Evolutionary conservation across 495 filamentous ascomycete species (phyloP).

Genomic region (Neurospora discreta): DNA sequence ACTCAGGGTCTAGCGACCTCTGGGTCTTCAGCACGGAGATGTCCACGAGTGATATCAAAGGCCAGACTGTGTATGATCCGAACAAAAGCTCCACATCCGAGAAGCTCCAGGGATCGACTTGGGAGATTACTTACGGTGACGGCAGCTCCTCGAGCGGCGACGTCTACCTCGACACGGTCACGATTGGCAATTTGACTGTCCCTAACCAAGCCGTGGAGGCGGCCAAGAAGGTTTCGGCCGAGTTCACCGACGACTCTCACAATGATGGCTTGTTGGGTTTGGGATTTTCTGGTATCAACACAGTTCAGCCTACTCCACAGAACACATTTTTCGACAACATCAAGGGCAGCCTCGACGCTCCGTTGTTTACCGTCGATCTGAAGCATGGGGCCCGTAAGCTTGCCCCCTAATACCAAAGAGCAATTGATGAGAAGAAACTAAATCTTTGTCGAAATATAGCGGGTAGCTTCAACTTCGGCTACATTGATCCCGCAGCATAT

Average conservation of each 20-base stretch:
- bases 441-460: slow-evolving; percentile 21
- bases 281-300: slow-evolving; percentile 61
- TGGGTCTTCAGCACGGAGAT: slow-evolving; percentile 36
- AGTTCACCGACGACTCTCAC: slow-evolving; percentile 48
- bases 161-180: slow-evolving; percentile 62
- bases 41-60: slow-evolving; percentile 12
- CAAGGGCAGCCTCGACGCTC: slow-evolving; percentile 41
- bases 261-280: slow-evolving; percentile 66
- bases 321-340: slow-evolving; percentile 68
- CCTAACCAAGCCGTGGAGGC: slow-evolving; percentile 57
- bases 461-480: slow-evolving; percentile 68
- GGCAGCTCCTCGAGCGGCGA: slow-evolving; percentile 50
- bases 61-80: slow-evolving; percentile 54
- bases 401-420: not conserved
- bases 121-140: slow-evolving; percentile 66
- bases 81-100: slow-evolving; percentile 32
- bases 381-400: slow-evolving; percentile 40
- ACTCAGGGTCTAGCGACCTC: slow-evolving; percentile 70
- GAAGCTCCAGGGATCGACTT: slow-evolving; percentile 43
- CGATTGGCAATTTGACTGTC: slow-evolving; percentile 53
- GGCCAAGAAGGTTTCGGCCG: slow-evolving; percentile 46
- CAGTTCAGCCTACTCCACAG: slow-evolving; percentile 46
- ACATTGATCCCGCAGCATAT: slow-evolving; percentile 52
- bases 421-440: not conserved
- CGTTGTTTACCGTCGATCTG: slow-evolving; percentile 58